Evolutionary conservation across 2,329 filamentous ascomycete species (phyloP).

Genomic region (Pestalotiopsis sp.): DNA sequence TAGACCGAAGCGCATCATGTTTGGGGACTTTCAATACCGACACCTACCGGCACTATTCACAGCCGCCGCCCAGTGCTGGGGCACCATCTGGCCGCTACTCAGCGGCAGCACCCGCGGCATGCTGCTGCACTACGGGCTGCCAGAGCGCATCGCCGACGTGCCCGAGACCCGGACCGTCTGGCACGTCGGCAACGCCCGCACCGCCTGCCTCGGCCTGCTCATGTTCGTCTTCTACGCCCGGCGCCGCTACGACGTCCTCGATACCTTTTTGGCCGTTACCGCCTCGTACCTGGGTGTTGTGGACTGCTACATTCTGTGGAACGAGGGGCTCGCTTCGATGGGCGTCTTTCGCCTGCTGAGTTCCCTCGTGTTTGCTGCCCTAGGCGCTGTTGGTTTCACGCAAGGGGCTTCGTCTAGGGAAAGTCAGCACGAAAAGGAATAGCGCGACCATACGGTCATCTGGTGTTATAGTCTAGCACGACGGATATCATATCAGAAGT

Average conservation of each 20-base stretch:
- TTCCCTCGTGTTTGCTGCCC: conserved; percentile 18
- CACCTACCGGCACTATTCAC: conserved; percentile 21
- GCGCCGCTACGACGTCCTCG: conserved; percentile 22
- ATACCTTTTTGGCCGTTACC: conserved; percentile 19
- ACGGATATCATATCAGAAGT: too few species aligned
- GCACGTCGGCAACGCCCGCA: conserved; percentile 23
- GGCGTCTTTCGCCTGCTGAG: conserved; percentile 19
- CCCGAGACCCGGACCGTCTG: conserved; percentile 21
- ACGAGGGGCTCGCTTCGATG: conserved; percentile 15
- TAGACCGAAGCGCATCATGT: conserved; percentile 13
- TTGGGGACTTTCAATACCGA: conserved; percentile 16
- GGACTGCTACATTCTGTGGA: conserved; percentile 19
- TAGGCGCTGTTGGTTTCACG: conserved; percentile 10
- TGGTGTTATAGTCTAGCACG: too few species aligned
- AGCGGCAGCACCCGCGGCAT: conserved; percentile 19
- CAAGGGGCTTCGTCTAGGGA: background rate
- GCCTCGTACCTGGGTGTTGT: conserved; percentile 18
- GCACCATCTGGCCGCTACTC: conserved; percentile 18
- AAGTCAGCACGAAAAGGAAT: too few species aligned
- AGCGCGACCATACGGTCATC: too few species aligned
- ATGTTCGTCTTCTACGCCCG: conserved; percentile 22
- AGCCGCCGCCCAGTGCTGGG: conserved; percentile 19
- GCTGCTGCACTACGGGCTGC: conserved; percentile 21
- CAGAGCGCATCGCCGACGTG: conserved; percentile 18
- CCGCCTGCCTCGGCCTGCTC: conserved; percentile 21